Evolutionary conservation across 2,329 filamentous ascomycete species (phyloP).

Genomic region (Phoma herbarum): DNA sequence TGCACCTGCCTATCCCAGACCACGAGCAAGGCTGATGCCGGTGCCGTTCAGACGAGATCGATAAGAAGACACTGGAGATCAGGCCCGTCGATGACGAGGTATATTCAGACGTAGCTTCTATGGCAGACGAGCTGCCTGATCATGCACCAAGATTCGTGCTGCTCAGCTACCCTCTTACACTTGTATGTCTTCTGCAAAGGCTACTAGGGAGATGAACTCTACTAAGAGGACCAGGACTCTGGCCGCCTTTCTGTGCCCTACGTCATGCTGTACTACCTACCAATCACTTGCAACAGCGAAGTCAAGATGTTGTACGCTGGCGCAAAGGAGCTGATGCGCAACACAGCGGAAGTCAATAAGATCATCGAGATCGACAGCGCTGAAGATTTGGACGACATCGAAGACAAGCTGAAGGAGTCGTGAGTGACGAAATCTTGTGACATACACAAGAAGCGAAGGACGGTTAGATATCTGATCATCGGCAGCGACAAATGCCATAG

Average conservation of each 20-base stretch:
- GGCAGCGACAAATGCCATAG: not conserved
- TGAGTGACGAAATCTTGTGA: not conserved
- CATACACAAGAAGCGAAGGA: not conserved
- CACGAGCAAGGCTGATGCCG: constrained; percentile 40
- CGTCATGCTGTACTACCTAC: constrained; percentile 93
- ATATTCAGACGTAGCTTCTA: constrained; percentile 81
- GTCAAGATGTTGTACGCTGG: constrained; percentile 93
- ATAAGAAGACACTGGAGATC: constrained; percentile 90
- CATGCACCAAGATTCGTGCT: constrained; percentile 90
- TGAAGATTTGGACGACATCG: constrained; percentile 85
- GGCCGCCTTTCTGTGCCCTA: constrained; percentile 91
- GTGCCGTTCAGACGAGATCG: constrained; percentile 76
- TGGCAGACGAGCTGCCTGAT: constrained; percentile 90
- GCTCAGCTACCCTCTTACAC: constrained; percentile 86
- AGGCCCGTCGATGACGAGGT: constrained; percentile 81
- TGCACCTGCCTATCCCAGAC: constrained; percentile 1
- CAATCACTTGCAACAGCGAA: constrained; percentile 87
- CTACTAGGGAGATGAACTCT: not conserved
- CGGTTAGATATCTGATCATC: not conserved
- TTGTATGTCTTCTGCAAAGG: constrained; percentile 63
- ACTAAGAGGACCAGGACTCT: constrained; percentile 65
- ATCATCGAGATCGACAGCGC: constrained; percentile 84
- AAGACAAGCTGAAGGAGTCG: constrained; percentile 65
- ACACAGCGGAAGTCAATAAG: constrained; percentile 86
- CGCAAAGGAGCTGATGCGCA: constrained; percentile 94